A percentile compares a stretch with the other conserved stretches of the same genome.
Evolutionary conservation across 768 basidiomycete genomes (phyloP).

Genomic region (Lactarius sanguifluus): DNA sequence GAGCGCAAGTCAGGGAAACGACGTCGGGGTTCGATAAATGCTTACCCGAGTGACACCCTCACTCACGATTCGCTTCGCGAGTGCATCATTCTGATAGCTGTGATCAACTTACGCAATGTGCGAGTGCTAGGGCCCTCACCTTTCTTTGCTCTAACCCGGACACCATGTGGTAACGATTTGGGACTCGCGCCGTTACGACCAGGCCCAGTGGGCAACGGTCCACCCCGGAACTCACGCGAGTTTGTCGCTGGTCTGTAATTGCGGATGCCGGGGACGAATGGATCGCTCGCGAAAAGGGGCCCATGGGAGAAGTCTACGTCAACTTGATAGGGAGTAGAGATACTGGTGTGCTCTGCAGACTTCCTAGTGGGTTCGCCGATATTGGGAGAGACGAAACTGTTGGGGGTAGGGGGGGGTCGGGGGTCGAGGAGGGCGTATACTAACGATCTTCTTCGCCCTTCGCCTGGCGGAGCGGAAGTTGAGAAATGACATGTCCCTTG

Average conservation of each 20-base stretch:
- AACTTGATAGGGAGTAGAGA: conserved; percentile 8
- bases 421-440: not conserved
- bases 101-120: conserved; percentile 1
- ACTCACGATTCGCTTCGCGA: not conserved
- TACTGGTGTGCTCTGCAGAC: not conserved
- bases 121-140: not conserved
- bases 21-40: not conserved
- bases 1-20: not conserved
- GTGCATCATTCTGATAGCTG: conserved; percentile 6
- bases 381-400: conserved; percentile 7
- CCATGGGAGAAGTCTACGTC: conserved; percentile 18
- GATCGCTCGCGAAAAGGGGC: conserved; percentile 22
- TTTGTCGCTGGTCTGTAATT: not conserved
- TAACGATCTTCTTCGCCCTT: conserved; percentile 27
- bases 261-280: not conserved
- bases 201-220: not conserved
- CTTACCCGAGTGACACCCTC: conserved; percentile 3
- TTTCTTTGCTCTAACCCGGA: not conserved
- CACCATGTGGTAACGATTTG: not conserved
- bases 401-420: conserved; percentile 6
- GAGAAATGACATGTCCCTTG: conserved; percentile 22
- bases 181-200: not conserved
- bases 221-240: not conserved
- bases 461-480: conserved; percentile 27
- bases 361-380: conserved; percentile 12